Evolutionary conservation across 192 early-diverging fungal species (phyloP).

Genomic region (Neocallimastix lanati): DNA sequence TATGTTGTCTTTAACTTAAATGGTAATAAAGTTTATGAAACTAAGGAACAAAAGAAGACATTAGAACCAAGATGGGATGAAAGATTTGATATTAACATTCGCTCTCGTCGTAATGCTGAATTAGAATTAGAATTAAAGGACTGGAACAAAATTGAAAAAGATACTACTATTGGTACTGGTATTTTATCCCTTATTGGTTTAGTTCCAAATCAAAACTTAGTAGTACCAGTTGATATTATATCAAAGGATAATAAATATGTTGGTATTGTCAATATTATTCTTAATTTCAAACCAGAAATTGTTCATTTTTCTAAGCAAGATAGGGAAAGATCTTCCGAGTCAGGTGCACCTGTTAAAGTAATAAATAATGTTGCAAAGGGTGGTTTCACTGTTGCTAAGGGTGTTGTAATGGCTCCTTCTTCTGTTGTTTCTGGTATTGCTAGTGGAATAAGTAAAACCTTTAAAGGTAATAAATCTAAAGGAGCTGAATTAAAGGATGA

Average conservation of each 20-base stretch:
- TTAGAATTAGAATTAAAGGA: not conserved
- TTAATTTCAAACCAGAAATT: not conserved
- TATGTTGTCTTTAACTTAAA: constrained; percentile 21
- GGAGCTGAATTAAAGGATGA: not conserved
- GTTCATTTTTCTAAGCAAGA: not conserved
- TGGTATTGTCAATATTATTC: not conserved
- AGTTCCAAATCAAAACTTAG: no score
- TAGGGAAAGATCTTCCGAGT: not conserved
- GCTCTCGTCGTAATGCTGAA: not conserved
- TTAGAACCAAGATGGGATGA: constrained; percentile 54
- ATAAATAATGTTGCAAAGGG: not conserved
- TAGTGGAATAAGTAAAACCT: not conserved
- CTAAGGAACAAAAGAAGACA: constrained; percentile 52
- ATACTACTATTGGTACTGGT: not conserved
- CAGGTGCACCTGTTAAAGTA: not conserved
- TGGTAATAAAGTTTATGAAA: constrained; percentile 46
- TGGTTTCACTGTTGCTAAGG: not conserved
- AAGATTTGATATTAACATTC: constrained; percentile 32
- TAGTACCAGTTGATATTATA: no score
- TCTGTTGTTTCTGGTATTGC: not conserved
- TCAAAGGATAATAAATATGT: no score
- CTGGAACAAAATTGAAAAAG: not conserved
- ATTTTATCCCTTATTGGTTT: not conserved
- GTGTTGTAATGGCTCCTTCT: not conserved
- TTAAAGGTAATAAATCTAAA: not conserved